Conservation (phyloP, 345 rosid genomes). For the Brassica rapa region DNA sequence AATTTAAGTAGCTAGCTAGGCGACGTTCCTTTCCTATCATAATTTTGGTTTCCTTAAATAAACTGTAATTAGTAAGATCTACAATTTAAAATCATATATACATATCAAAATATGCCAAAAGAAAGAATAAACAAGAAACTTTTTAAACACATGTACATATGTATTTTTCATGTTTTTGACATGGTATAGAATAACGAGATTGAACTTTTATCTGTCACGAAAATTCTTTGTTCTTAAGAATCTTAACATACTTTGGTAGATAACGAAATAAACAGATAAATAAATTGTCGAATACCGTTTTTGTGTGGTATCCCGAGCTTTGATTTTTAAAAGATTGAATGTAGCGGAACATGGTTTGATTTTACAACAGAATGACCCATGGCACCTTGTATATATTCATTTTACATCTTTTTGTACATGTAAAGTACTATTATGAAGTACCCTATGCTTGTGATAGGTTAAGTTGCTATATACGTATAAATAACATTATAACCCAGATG, state of each 20-base stretch:
- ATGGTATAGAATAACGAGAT: neutral
- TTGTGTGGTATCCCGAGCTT: neutral
- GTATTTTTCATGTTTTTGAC: neutral
- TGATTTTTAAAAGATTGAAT: neutral
- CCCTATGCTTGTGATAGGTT: neutral
- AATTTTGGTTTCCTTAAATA: neutral
- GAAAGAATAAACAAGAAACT: neutral
- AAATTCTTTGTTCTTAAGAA: neutral
- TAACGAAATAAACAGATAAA: neutral
- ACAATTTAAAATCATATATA: neutral
- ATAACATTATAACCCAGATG: neutral
- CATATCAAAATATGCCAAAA: neutral
- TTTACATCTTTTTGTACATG: neutral
- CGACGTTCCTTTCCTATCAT: neutral
- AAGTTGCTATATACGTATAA: neutral
- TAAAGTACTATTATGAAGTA: neutral
- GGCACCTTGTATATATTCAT: neutral
- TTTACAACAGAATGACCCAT: neutral
- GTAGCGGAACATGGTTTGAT: neutral
- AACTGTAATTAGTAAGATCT: neutral
- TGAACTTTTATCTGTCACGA: neutral
- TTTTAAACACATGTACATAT: neutral
- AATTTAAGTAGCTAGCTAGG: conserved; percentile 9
- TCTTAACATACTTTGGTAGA: neutral
- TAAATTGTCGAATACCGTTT: neutral